A percentile compares a stretch with the other conserved stretches of the same genome.
Evolutionary conservation across 805 yeast species (phyloP).

Genomic region (Vanderwaltozyma polyspora): DNA sequence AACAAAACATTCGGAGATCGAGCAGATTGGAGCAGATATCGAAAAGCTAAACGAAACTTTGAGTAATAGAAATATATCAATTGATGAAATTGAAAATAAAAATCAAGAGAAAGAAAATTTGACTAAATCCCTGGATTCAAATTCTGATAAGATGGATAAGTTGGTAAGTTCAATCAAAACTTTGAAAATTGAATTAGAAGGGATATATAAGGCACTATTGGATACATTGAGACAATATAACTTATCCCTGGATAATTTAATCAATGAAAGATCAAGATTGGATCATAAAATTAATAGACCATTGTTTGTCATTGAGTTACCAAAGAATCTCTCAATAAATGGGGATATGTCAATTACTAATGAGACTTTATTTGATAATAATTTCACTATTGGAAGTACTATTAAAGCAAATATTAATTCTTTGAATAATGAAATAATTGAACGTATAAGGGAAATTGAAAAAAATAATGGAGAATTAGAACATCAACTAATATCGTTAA

Average conservation of each 20-base stretch:
- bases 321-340: conserved; percentile 6
- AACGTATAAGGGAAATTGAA: conserved; percentile 13
- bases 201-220: conserved; percentile 41
- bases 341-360: conserved; percentile 8
- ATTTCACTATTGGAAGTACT: conserved; percentile 14
- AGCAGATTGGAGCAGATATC: conserved; percentile 32
- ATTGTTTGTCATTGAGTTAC: conserved; percentile 31
- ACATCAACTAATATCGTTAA: conserved; percentile 45
- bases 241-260: conserved; percentile 33
- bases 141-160: conserved; percentile 35
- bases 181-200: conserved; percentile 40
- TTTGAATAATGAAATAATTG: conserved; percentile 28
- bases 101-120: conserved; percentile 51
- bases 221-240: conserved; percentile 47
- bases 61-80: conserved; percentile 44
- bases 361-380: conserved; percentile 6
- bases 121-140: conserved; percentile 40
- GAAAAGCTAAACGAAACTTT: conserved; percentile 34
- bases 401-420: conserved; percentile 22
- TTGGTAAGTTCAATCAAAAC: conserved; percentile 35
- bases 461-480: conserved; percentile 29
- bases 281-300: conserved; percentile 18
- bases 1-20: conserved; percentile 30
- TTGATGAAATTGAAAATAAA: conserved; percentile 52
- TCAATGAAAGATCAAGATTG: conserved; percentile 10